Base-by-base conservation (phyloP, 2,329 filamentous ascomycete genomes). In the Aspergillus proliferans region DNA sequence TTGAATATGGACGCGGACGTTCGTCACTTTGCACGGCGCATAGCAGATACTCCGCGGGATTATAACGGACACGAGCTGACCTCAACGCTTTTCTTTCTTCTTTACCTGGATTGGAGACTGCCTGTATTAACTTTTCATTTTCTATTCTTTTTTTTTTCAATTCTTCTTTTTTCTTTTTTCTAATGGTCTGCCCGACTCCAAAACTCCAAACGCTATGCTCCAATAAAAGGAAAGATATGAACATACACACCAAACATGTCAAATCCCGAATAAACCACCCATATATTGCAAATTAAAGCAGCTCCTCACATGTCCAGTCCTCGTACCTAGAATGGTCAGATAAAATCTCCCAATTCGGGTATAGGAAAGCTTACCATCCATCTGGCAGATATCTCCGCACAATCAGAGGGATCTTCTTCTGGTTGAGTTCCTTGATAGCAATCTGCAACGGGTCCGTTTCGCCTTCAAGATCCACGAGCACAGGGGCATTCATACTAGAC, bases 331-430 rank as follows among this genome's bases (percentile, higher is more conserved):
- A 47, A 26, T 49, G 42, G 49, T 51, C 47, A 51, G 43, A 49
- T 34, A 14, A 19, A 60, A 41, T n/a, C 21, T 15, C 4, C 26
- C 12, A 34, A 45, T 21, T 24, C 21, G 10, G 39, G 10, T 34
- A 22, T 9, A 43, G 30, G 2, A n/a, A 30, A 36, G 81, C 88
- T 78, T 79, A 94, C 88, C 83, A 95, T 76, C 93, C 93, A 74
- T 98, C 93, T 19, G 93, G 93, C 67, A 98, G 81, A 74, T 97
- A 98, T 66, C 93, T 83, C 69, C 93, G 83, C 56, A 98, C 88
- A 49, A 98, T 93, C 52, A 98, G 74, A 21, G 93, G 93, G 48
- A 98, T 95, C 81, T 98, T 98, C 82, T 97, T 97, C 76, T 97
- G 91, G 56, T 88, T 84, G 68, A 98, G 77, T 74, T 98, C 93